phyloP scores from a whole-genome alignment of 768 basidiomycete genomes.

The Clitopilus passeckerianus region DNA sequence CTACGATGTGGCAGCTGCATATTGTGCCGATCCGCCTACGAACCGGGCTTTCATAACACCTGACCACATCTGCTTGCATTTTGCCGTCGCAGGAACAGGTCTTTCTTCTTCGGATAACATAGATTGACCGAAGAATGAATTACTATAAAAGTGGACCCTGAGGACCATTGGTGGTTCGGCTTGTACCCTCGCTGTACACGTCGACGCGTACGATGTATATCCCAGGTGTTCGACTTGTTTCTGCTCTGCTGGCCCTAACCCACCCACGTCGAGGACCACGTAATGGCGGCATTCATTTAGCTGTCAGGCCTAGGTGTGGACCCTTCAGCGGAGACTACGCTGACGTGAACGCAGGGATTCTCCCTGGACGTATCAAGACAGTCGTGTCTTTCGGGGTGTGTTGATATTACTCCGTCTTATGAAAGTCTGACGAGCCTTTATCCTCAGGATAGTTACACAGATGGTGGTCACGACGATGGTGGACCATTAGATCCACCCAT shows the following conservation, averaged over 20 bases:
- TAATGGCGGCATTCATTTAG: neutral
- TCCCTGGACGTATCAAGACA: slow-evolving; percentile 30
- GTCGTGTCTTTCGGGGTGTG: slow-evolving; percentile 50
- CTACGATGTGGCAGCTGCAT: neutral
- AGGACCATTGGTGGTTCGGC: neutral
- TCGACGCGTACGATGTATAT: neutral
- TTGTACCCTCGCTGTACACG: neutral
- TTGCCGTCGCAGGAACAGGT: neutral
- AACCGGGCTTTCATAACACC: neutral
- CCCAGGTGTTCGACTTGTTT: neutral
- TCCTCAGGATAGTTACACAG: slow-evolving; percentile 43
- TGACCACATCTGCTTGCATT: neutral
- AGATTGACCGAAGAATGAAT: too few relatives aligned
- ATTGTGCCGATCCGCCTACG: neutral
- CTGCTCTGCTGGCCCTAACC: neutral
- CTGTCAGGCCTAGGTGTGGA: neutral
- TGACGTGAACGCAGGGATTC: slow-evolving; percentile 46
- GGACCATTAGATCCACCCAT: slow-evolving; percentile 39
- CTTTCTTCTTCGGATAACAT: too few relatives aligned
- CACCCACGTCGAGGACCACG: neutral
- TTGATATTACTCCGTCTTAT: neutral
- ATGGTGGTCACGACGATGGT: slow-evolving; percentile 46
- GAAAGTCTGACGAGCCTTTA: neutral
- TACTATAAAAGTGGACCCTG: neutral
- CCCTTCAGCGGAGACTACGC: slow-evolving; percentile 12